phyloP scores from a whole-genome alignment of 169 alveolate genomes.

The Cryptosporidium canis region DNA sequence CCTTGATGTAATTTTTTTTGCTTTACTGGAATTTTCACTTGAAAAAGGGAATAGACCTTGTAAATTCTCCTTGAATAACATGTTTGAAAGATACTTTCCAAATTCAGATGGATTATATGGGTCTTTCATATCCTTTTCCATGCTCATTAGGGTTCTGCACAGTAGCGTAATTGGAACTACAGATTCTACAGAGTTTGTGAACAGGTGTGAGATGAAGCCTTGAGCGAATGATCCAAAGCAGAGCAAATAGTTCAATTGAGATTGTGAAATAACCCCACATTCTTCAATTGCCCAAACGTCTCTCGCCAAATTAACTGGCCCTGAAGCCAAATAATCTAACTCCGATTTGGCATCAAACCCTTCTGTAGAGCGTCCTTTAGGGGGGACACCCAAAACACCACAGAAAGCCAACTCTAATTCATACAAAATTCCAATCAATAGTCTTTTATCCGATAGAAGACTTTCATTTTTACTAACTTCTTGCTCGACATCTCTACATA shows the following conservation, averaged over 20 bases:
- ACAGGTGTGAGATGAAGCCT: constrained; percentile 41
- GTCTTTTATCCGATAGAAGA: constrained; percentile 20
- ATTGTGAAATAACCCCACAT: constrained; percentile 5
- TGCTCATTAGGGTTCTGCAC: constrained; percentile 13
- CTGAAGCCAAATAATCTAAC: constrained; percentile 20
- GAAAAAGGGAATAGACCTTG: constrained; percentile 10
- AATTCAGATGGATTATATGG: constrained; percentile 19
- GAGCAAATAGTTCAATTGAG: constrained; percentile 28
- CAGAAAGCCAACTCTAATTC: constrained; percentile 50
- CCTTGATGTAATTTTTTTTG: not conserved
- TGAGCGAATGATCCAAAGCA: constrained; percentile 44
- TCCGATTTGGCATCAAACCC: constrained; percentile 7
- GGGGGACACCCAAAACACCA: constrained; percentile 32
- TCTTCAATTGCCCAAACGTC: constrained; percentile 69
- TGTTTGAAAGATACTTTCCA: constrained; percentile 8
- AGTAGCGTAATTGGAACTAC: constrained; percentile 46
- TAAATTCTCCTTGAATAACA: not conserved
- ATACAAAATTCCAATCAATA: constrained; percentile 26
- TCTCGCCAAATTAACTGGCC: not conserved
- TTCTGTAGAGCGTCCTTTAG: constrained; percentile 35
- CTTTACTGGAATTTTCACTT: not conserved
- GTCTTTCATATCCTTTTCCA: constrained; percentile 24
- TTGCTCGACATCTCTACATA: constrained; percentile 27
- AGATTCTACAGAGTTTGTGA: constrained; percentile 45
- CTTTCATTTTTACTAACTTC: constrained; percentile 56